Base-by-base conservation (phyloP, 495 filamentous ascomycete species). In the Penicillium parvum region DNA sequence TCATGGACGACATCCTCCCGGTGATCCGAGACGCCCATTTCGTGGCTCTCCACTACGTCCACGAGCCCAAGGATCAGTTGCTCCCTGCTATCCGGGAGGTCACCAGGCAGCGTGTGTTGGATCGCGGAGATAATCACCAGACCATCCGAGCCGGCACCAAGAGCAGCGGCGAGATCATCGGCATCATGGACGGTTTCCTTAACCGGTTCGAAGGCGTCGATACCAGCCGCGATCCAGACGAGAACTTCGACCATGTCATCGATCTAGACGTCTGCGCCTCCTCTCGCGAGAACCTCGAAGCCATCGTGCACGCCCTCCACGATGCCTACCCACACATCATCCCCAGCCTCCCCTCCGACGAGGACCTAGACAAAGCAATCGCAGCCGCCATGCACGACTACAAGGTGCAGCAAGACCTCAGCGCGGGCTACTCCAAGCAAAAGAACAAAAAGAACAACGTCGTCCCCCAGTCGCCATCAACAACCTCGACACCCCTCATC, bases 161-260 rank as follows among this genome's bases (percentile, higher is more conserved):
- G 53, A 68, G 79, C 34, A 62, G 66, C 26, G 62, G 69, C 10
- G 88, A 95, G 58, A 81, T 91, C 23, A 71, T 88, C 16, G 79
- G 79, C 7, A 97, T 99, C 55, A 97, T 99, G 92, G 84, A 96
- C 47, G 88, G 89, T 25, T 99, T 99, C 69, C 70, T 98, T 32
- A 46, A 66, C 0, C 83, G 92, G 11, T 99, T 96, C 60, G 83
- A 97, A 63, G 76, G 80, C 3, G 66, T 88, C 41, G 74, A 96
- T 48, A 61, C 63, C 1, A 68, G 75, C 17, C 66, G 55, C 14
- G 53, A 61, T 14, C 90, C 91, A 3, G 94, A 99, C 59, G 69
- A 77, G 34, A 65, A 66, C 19, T 96, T 96, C 50, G 85, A 95
- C 49, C 61, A 79, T 6, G 69, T 95, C 39, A 94, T 99, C 58